Percentiles rank a stretch among this genome's conserved stretches.
Evolutionary conservation across 1,139 yeast genomes (phyloP).

Genomic region (Pichia sp.): DNA sequence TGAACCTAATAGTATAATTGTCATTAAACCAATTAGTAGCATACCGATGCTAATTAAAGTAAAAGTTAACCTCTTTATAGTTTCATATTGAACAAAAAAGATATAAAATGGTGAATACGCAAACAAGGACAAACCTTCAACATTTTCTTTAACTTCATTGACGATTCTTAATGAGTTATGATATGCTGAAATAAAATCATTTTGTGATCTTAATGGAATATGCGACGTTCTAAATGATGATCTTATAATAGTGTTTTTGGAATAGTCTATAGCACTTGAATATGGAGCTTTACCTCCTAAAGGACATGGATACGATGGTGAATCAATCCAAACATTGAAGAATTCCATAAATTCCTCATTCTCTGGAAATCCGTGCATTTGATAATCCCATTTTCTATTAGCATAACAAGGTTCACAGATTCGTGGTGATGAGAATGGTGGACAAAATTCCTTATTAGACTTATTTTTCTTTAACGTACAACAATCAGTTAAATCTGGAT

Average conservation of each 20-base stretch:
- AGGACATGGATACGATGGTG: conserved; percentile 87
- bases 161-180: conserved; percentile 67
- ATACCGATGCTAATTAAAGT: conserved; percentile 52
- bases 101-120: conserved; percentile 92
- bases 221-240: conserved; percentile 80
- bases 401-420: conserved; percentile 68
- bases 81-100: conserved; percentile 80
- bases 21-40: conserved; percentile 45
- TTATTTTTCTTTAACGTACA: conserved; percentile 55
- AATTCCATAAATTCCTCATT: conserved; percentile 60
- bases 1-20: conserved; percentile 58
- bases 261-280: conserved; percentile 46
- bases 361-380: conserved; percentile 82
- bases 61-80: conserved; percentile 54
- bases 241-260: conserved; percentile 38
- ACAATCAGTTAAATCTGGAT: conserved; percentile 82
- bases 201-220: conserved; percentile 70
- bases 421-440: conserved; percentile 63
- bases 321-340: conserved; percentile 74
- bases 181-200: conserved; percentile 78
- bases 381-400: conserved; percentile 56
- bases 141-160: conserved; percentile 42
- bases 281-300: conserved; percentile 95
- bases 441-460: conserved; percentile 45
- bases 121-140: conserved; percentile 54